phyloP scores from a whole-genome alignment of 805 yeast species.

The Wickerhamomyces chambardii region DNA sequence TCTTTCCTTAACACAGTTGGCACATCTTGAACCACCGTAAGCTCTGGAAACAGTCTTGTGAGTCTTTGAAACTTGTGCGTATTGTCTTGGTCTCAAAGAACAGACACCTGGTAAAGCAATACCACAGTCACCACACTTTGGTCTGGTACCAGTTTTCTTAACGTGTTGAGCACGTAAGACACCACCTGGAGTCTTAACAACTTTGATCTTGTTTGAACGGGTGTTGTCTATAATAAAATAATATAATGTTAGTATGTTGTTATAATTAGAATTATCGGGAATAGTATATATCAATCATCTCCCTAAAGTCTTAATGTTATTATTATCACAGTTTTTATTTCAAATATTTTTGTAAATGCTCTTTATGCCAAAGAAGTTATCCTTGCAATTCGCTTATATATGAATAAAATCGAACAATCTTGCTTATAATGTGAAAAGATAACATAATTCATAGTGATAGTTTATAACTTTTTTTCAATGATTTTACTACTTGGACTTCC shows the following conservation, averaged over 20 bases:
- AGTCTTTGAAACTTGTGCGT: conserved; percentile 91
- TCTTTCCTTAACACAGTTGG: conserved; percentile 98
- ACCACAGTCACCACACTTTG: conserved; percentile 83
- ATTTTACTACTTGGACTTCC: too few relatives aligned
- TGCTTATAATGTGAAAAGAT: too few relatives aligned
- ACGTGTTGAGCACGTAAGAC: conserved; percentile 96
- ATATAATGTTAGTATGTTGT: conserved; percentile 12
- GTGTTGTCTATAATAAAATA: conserved; percentile 76
- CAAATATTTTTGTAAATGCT: too few relatives aligned
- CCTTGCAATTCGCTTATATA: too few relatives aligned
- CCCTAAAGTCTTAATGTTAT: too few relatives aligned
- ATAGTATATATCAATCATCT: too few relatives aligned
- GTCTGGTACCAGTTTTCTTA: conserved; percentile 78
- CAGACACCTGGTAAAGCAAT: conserved; percentile 77
- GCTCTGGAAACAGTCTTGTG: conserved; percentile 98
- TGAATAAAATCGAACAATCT: too few relatives aligned
- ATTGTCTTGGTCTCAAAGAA: conserved; percentile 96
- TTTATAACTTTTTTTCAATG: too few relatives aligned
- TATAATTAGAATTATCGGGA: too few relatives aligned
- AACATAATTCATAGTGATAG: too few relatives aligned
- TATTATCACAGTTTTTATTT: too few relatives aligned
- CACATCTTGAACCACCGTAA: conserved; percentile 99
- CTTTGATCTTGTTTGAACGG: conserved; percentile 98
- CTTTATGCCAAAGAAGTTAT: too few relatives aligned
- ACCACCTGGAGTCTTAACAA: conserved; percentile 99